These are phyloP conservation scores for Clarireedia monteithiana DNA, from an alignment of 2,329 filamentous ascomycete genomes.

Conservation along the genomic window DNA sequence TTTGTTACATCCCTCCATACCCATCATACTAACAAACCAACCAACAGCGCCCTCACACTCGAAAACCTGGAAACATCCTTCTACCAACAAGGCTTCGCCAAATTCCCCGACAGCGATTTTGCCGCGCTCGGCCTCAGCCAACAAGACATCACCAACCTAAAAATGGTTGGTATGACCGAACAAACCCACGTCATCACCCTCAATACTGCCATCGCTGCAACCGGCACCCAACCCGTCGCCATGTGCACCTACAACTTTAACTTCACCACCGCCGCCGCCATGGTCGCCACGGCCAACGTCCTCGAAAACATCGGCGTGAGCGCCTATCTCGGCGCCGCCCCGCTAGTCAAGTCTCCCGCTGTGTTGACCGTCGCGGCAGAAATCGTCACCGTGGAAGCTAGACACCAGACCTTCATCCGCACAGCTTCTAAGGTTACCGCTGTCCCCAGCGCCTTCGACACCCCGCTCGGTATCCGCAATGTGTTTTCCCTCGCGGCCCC, in stretches of 20 bases:
- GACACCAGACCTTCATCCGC: slow-evolving; percentile 68
- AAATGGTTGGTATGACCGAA: slow-evolving; percentile 56
- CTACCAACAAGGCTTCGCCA: slow-evolving; percentile 62
- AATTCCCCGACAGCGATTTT: slow-evolving; percentile 60
- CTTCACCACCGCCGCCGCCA: slow-evolving; percentile 55
- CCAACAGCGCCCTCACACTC: slow-evolving; percentile 53
- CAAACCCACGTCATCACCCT: slow-evolving; percentile 52
- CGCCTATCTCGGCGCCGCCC: slow-evolving; percentile 64
- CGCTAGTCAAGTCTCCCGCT: slow-evolving; percentile 49
- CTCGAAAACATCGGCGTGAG: slow-evolving; percentile 68
- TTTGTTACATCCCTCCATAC: not conserved
- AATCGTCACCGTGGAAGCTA: slow-evolving; percentile 65
- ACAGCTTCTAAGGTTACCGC: slow-evolving; percentile 48
- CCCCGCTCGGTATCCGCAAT: slow-evolving; percentile 56
- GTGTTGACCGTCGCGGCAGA: slow-evolving; percentile 60
- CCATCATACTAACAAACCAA: not conserved
- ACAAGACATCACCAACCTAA: slow-evolving; percentile 50
- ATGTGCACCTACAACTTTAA: slow-evolving; percentile 67
- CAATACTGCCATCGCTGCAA: slow-evolving; percentile 51
- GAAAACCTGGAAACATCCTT: slow-evolving; percentile 69
- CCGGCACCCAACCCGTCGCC: slow-evolving; percentile 56
- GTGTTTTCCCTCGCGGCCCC: slow-evolving; percentile 67
- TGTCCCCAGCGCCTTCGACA: slow-evolving; percentile 63
- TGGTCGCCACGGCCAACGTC: slow-evolving; percentile 62
- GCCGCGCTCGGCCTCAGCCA: slow-evolving; percentile 49